Conservation (phyloP, 2,329 filamentous ascomycete species). For the Colletotrichum neosansevieriae region DNA sequence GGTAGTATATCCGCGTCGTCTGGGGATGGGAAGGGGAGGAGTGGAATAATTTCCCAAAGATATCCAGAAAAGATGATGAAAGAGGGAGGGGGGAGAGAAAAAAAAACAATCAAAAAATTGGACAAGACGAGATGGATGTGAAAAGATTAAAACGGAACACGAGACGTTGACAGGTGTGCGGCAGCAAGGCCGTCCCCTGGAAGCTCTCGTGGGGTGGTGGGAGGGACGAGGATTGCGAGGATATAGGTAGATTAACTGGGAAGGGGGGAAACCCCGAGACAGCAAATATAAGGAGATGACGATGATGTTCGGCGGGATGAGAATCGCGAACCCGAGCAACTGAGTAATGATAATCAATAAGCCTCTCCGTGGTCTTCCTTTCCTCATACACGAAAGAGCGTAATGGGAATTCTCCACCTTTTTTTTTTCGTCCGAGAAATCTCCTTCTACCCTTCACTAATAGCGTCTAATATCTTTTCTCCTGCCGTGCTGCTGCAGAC, state of each 20-base stretch:
- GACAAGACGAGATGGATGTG: not conserved
- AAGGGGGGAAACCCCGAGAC: not conserved
- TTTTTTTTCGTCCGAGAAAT: no score
- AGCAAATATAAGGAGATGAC: not conserved
- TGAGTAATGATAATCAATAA: no score
- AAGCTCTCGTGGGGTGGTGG: not conserved
- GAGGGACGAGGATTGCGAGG: not conserved
- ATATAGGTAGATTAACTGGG: no score
- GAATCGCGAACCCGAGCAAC: no score
- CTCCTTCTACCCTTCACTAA: not conserved
- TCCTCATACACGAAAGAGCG: no score
- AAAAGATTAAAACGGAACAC: constrained; percentile 5
- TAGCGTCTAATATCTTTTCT: not conserved
- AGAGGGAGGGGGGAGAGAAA: not conserved
- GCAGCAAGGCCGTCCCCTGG: constrained; percentile 17
- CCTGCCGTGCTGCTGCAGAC: not conserved
- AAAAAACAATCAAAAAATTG: not conserved
- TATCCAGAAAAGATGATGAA: not conserved
- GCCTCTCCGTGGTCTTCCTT: no score
- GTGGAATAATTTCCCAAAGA: not conserved
- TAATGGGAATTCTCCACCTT: no score
- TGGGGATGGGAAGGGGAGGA: not conserved
- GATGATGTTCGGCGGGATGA: not conserved
- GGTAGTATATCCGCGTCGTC: no score
- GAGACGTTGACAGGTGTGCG: constrained; percentile 15